Evolutionary conservation across 495 filamentous ascomycete genomes (phyloP).

Genomic region (Lepidopterella palustris): DNA sequence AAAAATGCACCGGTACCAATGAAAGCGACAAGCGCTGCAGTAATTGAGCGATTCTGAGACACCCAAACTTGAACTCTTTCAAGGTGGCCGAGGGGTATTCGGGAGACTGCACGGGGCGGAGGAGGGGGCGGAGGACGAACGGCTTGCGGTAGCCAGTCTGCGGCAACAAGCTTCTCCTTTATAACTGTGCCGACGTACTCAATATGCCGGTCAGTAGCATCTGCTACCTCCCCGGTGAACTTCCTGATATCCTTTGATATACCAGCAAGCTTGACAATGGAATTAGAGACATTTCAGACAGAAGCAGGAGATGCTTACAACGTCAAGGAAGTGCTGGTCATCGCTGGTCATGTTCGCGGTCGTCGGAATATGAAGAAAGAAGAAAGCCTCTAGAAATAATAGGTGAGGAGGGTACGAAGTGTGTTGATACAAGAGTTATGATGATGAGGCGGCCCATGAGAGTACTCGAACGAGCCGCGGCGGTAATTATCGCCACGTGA

Average conservation of each 20-base stretch:
- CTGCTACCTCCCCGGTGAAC: conserved; percentile 19
- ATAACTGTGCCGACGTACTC: conserved; percentile 16
- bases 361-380: too few species aligned
- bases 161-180: conserved; percentile 13
- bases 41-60: conserved; percentile 58
- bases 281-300: conserved; percentile 4
- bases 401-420: too few species aligned
- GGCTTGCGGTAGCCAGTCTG: conserved; percentile 29
- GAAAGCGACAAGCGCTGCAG: conserved; percentile 59
- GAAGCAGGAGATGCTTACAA: conserved; percentile 40
- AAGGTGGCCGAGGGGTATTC: conserved; percentile 38
- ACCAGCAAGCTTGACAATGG: conserved; percentile 54
- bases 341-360: conserved; percentile 63
- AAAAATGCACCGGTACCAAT: conserved; percentile 62
- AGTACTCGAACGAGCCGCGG: too few species aligned
- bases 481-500: too few species aligned
- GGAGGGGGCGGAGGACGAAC: conserved; percentile 42
- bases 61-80: conserved; percentile 57
- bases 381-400: too few species aligned
- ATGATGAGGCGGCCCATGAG: too few species aligned
- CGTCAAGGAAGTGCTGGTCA: conserved; percentile 57
- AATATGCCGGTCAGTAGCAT: conserved; percentile 22
- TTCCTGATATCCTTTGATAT: conserved; percentile 59
- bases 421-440: too few species aligned
- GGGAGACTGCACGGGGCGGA: conserved; percentile 37